A percentile compares a stretch with the other conserved stretches of the same genome.
Conservation (phyloP, 495 filamentous ascomycete genomes). For the Podospora appendiculata region DNA sequence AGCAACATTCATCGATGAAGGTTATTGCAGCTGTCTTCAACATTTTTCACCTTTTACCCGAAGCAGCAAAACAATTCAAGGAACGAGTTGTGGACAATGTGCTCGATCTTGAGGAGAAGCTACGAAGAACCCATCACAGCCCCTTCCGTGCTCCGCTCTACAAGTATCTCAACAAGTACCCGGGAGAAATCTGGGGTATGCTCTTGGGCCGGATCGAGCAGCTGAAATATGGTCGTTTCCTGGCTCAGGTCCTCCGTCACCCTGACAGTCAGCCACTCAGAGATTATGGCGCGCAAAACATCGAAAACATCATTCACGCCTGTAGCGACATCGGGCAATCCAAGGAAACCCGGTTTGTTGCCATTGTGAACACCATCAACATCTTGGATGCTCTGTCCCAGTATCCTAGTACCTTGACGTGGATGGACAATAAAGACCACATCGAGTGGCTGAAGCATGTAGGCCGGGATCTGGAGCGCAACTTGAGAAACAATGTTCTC, state of each 20-base stretch:
- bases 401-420: conserved; percentile 49
- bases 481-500: conserved; percentile 60
- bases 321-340: conserved; percentile 53
- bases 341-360: conserved; percentile 56
- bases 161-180: conserved; percentile 89
- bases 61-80: conserved; percentile 85
- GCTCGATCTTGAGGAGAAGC: conserved; percentile 74
- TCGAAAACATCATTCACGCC: conserved; percentile 57
- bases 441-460: conserved; percentile 62
- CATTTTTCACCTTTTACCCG: conserved; percentile 89
- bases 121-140: conserved; percentile 85
- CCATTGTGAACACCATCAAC: conserved; percentile 82
- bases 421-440: conserved; percentile 71
- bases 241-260: conserved; percentile 81
- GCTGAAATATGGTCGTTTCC: conserved; percentile 83
- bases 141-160: conserved; percentile 90
- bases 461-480: conserved; percentile 67
- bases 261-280: conserved; percentile 67
- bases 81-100: conserved; percentile 81
- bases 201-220: conserved; percentile 70
- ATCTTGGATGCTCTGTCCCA: conserved; percentile 67
- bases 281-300: conserved; percentile 62
- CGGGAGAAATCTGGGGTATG: conserved; percentile 76
- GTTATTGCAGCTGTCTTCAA: conserved; percentile 90
- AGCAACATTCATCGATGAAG: conserved; percentile 85